Evolutionary conservation across 805 yeast species (phyloP), one percentile per base, ranked within the genome.

Genomic region (Blastobotrys robertii): DNA sequence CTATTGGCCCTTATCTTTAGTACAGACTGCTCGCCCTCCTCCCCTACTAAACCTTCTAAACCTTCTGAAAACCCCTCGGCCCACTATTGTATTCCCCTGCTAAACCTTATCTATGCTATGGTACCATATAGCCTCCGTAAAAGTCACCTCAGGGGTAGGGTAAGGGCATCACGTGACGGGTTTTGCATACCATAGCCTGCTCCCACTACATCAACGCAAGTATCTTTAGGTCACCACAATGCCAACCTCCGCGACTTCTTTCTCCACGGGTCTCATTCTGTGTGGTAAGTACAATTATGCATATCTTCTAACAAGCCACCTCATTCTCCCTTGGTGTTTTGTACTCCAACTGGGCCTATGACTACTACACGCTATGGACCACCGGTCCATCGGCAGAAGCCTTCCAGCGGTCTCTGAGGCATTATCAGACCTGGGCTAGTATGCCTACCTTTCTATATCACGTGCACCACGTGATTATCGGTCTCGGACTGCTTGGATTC

Each of bases 261-360:
- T 49, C 42, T 49, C 62, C 42, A 60, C 60, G n/a, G 62, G 57
- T 25, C 47, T 58, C 34, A 47, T 53, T 16, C 48, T 52, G 14
- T 50, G 54, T 42, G 50, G 41, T 38, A 29, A 12, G 41, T 38
- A 6, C n/a, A 30, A 43, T 33, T 16, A 33, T 36, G 12, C 44
- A 51, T 14, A 52, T 54, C 8, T 53, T 19, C 28, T 37, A 14
- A 16, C 31, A n/a, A 38, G 42, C 92, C 29, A 67, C 83, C 13
- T 79, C 87, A 25, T 90, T 88, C 63, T 73, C 81, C 10, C 69
- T 90, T 45, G 98, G 98, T 28, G 75, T 81, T 16, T 58, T 86
- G 38, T 83, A 76, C 58, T 73, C 82, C 37, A 85, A 86, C 62
- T 76, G 80, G 69, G 82, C 94, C 1, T 92, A 88, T 55, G 95